phyloP scores from a whole-genome alignment of 192 early-diverging fungal species.

The Backusella mclennaniae region DNA sequence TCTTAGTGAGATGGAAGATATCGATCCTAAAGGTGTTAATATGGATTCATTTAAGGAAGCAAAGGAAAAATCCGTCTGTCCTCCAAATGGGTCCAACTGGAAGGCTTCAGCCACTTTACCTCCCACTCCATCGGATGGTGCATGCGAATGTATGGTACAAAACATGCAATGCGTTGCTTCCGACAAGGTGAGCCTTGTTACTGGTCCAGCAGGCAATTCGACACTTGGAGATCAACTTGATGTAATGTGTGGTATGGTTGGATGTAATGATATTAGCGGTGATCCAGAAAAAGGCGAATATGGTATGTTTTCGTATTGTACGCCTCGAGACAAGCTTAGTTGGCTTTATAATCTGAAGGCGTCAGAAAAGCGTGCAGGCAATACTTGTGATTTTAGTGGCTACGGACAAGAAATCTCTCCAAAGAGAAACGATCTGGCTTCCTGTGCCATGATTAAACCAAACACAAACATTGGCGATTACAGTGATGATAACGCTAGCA shows the following conservation, averaged over 20 bases:
- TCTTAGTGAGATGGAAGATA: slow-evolving; percentile 48
- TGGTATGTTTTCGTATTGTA: slow-evolving; percentile 48
- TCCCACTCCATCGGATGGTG: slow-evolving; percentile 59
- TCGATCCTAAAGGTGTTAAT: slow-evolving; percentile 55
- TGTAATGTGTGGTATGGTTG: slow-evolving; percentile 41
- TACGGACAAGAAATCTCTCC: slow-evolving; percentile 16
- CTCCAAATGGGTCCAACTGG: slow-evolving; percentile 49
- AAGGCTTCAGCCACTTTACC: slow-evolving; percentile 53
- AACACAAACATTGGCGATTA: background rate
- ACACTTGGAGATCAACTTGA: slow-evolving; percentile 39
- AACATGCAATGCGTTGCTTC: slow-evolving; percentile 52
- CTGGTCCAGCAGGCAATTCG: slow-evolving; percentile 19
- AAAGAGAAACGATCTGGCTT: slow-evolving; percentile 15
- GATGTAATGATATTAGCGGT: slow-evolving; percentile 46
- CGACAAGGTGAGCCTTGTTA: slow-evolving; percentile 26
- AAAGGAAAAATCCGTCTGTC: slow-evolving; percentile 43
- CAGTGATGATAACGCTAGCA: background rate
- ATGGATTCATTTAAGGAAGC: slow-evolving; percentile 52
- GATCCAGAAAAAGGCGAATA: slow-evolving; percentile 44
- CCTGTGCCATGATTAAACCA: slow-evolving; percentile 15
- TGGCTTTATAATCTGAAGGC: slow-evolving; percentile 46
- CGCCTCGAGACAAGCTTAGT: slow-evolving; percentile 42
- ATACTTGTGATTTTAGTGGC: slow-evolving; percentile 23
- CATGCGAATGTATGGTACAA: slow-evolving; percentile 66
- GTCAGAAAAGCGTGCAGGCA: background rate